A percentile compares a stretch with the other conserved stretches of the same genome.
Evolutionary conservation across 116 monocot species (phyloP).

Genomic region (Iris pallida): DNA sequence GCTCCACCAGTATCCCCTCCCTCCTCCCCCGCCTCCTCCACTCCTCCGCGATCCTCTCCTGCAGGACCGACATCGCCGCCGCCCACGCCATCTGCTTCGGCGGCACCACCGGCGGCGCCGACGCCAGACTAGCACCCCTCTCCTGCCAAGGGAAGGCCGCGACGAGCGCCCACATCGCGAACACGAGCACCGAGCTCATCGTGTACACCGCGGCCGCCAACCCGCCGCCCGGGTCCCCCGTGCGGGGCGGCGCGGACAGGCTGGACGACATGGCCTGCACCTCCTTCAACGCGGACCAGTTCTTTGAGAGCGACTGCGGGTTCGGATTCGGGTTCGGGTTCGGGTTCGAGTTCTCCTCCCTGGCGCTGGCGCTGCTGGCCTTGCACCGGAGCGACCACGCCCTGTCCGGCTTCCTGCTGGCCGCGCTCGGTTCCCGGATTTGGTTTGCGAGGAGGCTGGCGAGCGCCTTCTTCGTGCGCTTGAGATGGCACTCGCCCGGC

Average conservation of each 20-base stretch:
- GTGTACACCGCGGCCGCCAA: slow-evolving; percentile 44
- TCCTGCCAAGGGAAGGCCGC: slow-evolving; percentile 26
- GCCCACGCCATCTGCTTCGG: slow-evolving; percentile 39
- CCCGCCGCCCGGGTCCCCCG: slow-evolving; percentile 9
- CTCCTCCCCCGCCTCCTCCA: slow-evolving; percentile 33
- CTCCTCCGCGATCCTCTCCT: slow-evolving; percentile 59
- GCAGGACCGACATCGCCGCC: slow-evolving; percentile 29
- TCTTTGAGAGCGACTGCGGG: slow-evolving; percentile 13
- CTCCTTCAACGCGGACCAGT: slow-evolving; percentile 39
- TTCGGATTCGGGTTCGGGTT: slow-evolving; percentile 6
- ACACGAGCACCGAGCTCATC: slow-evolving; percentile 52
- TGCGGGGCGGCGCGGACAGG: slow-evolving; percentile 11
- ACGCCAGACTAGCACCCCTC: not conserved
- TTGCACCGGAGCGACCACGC: slow-evolving; percentile 8
- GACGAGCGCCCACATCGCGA: slow-evolving; percentile 56
- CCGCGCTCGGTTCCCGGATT: not conserved
- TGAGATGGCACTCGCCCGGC: slow-evolving; percentile 23
- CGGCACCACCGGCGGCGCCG: slow-evolving; percentile 20
- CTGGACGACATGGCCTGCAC: slow-evolving; percentile 29
- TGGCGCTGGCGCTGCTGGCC: not conserved
- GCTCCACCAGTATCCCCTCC: slow-evolving; percentile 49
- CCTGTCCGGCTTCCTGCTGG: not conserved
- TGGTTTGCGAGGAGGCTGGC: slow-evolving; percentile 27
- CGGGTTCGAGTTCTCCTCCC: slow-evolving; percentile 33
- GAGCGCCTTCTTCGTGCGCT: slow-evolving; percentile 42